Percentiles rank a stretch among this genome's conserved stretches.
Conservation (phyloP, 139 green algal genomes). For the Mychonastes homosphaera region DNA sequence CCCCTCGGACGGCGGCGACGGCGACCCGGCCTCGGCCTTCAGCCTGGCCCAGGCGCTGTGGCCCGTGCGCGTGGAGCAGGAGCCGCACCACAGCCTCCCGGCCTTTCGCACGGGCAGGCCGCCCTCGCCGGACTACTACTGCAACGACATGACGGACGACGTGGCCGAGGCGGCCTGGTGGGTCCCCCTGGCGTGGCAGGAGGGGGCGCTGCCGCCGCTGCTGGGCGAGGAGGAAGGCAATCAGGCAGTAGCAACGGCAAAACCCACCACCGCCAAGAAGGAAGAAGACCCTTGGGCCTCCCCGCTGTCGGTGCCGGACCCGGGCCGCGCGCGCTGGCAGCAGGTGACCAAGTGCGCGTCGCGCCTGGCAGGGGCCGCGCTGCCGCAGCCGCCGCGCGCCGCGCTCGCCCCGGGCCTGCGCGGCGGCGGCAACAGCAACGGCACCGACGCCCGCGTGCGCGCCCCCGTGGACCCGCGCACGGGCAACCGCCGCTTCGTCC, state of each 20-base stretch:
- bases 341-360: no score
- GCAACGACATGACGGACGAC: conserved; percentile 7
- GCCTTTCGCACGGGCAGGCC: neutral
- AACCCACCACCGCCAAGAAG: no score
- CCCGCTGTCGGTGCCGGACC: neutral
- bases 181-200: conserved; percentile 13
- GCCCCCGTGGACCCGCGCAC: neutral
- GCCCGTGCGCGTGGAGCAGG: no score
- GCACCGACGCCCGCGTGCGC: neutral
- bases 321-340: neutral
- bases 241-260: no score
- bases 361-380: neutral
- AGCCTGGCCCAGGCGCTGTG: no score
- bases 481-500: neutral
- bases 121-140: neutral
- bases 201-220: no score
- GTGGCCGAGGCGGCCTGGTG: conserved; percentile 15
- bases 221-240: no score
- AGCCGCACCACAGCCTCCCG: neutral
- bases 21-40: neutral
- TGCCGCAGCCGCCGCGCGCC: conserved; percentile 1
- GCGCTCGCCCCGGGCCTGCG: neutral
- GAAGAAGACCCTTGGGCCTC: no score
- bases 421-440: neutral
- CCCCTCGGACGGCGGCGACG: conserved; percentile 12